Conservation (phyloP, 345 rosid genomes). For the Iberis pinnata region DNA sequence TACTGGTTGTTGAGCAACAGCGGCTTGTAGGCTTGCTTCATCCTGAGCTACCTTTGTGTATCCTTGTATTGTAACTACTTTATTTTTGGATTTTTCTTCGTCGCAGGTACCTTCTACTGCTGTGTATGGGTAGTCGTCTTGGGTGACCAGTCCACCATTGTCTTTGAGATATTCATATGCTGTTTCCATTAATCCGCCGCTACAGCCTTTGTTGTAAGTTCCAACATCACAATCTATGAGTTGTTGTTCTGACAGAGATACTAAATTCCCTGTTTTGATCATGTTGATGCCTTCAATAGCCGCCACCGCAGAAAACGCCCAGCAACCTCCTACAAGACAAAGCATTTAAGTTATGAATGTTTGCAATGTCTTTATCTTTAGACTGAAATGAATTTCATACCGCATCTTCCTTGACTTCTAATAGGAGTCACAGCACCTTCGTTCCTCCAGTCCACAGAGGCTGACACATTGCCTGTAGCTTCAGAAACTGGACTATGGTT, state of each 20-base stretch:
- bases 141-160: slow-evolving; percentile 56
- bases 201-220: slow-evolving; percentile 48
- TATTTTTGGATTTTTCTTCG: slow-evolving; percentile 27
- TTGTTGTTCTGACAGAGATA: slow-evolving; percentile 76
- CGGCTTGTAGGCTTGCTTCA: slow-evolving; percentile 53
- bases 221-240: slow-evolving; percentile 65
- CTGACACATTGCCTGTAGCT: slow-evolving; percentile 23
- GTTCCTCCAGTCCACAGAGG: slow-evolving; percentile 66
- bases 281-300: slow-evolving; percentile 77
- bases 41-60: slow-evolving; percentile 35
- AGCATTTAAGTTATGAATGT: slow-evolving; percentile 5
- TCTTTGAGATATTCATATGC: slow-evolving; percentile 48
- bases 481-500: neutral
- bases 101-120: slow-evolving; percentile 43
- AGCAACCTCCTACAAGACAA: slow-evolving; percentile 57
- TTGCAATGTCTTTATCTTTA: slow-evolving; percentile 6
- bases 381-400: slow-evolving; percentile 33
- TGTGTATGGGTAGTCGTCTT: slow-evolving; percentile 52
- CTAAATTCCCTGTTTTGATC: slow-evolving; percentile 54
- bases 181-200: slow-evolving; percentile 67
- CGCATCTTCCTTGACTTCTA: slow-evolving; percentile 80
- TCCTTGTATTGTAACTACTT: slow-evolving; percentile 44
- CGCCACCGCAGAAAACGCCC: slow-evolving; percentile 93
- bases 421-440: slow-evolving; percentile 73
- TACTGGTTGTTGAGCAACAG: slow-evolving; percentile 63